Conservation (phyloP, 2,329 filamentous ascomycete species). For the Xylaria sp. region DNA sequence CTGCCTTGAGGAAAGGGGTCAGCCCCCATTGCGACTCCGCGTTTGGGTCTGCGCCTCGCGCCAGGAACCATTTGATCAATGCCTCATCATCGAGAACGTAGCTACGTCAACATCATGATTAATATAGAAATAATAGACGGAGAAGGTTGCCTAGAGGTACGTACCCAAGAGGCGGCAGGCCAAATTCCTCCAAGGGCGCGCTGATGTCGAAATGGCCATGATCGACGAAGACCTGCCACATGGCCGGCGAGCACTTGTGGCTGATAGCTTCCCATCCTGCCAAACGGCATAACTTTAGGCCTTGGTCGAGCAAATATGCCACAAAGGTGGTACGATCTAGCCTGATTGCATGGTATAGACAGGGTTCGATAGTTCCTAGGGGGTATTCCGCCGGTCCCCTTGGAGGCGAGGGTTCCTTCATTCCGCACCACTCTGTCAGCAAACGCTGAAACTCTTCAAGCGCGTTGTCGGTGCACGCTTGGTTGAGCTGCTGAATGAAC, state of each 20-base stretch:
- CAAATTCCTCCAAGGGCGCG: conserved; percentile 18
- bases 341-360: neutral
- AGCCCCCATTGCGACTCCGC: conserved; percentile 21
- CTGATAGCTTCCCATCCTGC: neutral
- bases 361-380: conserved; percentile 27
- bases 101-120: conserved; percentile 10
- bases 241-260: conserved; percentile 9
- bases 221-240: conserved; percentile 13
- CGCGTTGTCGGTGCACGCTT: conserved; percentile 21
- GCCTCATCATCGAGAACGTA: conserved; percentile 25
- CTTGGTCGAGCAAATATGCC: conserved; percentile 19
- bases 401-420: no score
- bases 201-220: conserved; percentile 22
- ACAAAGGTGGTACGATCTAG: conserved; percentile 26
- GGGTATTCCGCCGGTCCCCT: conserved; percentile 10
- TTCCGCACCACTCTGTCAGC: no score
- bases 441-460: conserved; percentile 1
- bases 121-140: conserved; percentile 2
- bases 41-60: conserved; percentile 27
- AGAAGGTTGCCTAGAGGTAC: conserved; percentile 6
- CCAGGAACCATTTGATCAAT: conserved; percentile 25
- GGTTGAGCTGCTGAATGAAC: conserved; percentile 23
- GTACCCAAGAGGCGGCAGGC: conserved; percentile 16
- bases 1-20: conserved; percentile 28
- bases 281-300: no score